These are phyloP conservation scores for Fraxinus floribunda DNA, from an alignment of 305 asterid species.

Conservation along the genomic window DNA sequence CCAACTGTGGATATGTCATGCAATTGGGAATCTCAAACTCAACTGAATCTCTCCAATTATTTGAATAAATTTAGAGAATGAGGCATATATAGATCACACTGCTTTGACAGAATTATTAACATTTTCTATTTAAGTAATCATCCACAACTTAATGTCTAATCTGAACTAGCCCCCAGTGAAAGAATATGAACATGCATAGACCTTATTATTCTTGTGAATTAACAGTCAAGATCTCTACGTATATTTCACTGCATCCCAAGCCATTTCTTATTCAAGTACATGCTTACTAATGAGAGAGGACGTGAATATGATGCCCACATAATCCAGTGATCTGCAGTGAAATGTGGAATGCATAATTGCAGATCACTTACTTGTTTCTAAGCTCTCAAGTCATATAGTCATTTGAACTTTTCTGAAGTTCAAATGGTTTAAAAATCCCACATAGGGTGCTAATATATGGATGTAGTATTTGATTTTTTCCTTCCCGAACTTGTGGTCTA, in stretches of 20 bases:
- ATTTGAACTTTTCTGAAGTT: background rate
- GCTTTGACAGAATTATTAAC: background rate
- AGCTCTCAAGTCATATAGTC: background rate
- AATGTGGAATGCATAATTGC: background rate
- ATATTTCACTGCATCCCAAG: background rate
- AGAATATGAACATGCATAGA: background rate
- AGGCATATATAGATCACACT: background rate
- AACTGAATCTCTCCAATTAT: background rate
- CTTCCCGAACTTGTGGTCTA: background rate
- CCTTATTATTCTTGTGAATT: background rate
- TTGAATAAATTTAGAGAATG: background rate
- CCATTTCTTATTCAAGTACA: background rate
- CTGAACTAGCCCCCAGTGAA: background rate
- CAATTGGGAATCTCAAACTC: background rate
- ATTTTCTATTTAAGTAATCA: background rate
- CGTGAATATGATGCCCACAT: background rate
- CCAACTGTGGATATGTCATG: background rate
- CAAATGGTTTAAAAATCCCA: background rate
- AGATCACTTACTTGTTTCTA: background rate
- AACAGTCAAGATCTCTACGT: background rate
- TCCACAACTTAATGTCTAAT: background rate
- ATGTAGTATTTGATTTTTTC: background rate
- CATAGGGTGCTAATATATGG: background rate
- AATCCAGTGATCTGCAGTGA: background rate
- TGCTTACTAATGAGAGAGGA: background rate